Evolutionary conservation across 257 asterid species (phyloP), one percentile per base, ranked within the genome.

Genomic region (Nicotiana knightiana): DNA sequence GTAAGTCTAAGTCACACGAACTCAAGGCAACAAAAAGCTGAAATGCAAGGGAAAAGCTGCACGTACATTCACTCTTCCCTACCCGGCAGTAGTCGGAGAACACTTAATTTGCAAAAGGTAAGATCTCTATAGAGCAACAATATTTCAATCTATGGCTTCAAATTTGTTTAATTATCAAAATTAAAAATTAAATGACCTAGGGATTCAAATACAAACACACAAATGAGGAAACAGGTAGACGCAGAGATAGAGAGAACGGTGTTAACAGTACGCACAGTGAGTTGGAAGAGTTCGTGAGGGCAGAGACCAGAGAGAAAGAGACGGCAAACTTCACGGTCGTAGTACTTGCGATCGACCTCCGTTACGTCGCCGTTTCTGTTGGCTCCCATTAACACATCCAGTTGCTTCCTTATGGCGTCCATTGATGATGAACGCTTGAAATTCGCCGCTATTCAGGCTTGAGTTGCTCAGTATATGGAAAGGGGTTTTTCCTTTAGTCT

Each of bases 391-490:
- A 94, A 81, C 54, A 94, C 97, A 77, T 94, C 97, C 79, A 94
- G 91, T 86, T 94, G 98, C 89, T 94, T 94, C 95, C 98, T 89
- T 66, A 93, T 84, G 82, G 97, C 97, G 85, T 94, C 98, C 98
- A 94, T 94, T 39, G 81, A 81, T 68, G 80, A 66, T 54, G 48
- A 43, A 76, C 32, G 70, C 33, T 80, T 62, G 18, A 46, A 68
- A 68, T 39, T 39, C 57, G 57, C 77, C 46, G 55, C 33, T 12
- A 8, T 68, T 68, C 54, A n/a, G 21, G 57, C 57, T 68, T 37
- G 5, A 30, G 32, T 68, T 68, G 10, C 76, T 35, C 77, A 4
- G 24, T 39, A 33, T 37, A 39, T 43, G 58, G 1, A 43, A 68
- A 33, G 78, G 78, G 15, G 43, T 43, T 63, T 4, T 63, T 70